Base-by-base conservation (phyloP, 305 asterid species). In the Andrographis paniculata region DNA sequence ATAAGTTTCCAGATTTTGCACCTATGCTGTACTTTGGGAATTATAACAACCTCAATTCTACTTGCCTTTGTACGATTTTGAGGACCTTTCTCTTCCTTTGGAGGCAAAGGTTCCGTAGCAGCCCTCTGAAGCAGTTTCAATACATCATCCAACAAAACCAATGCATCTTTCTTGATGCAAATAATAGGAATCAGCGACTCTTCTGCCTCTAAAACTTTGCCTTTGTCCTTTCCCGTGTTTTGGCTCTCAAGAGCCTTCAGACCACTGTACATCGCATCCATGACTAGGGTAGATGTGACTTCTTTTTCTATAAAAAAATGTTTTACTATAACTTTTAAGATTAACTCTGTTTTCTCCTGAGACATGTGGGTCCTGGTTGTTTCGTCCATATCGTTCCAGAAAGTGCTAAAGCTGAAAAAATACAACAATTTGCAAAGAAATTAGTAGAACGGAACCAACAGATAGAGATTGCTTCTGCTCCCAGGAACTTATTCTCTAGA, bases 1-100 rank as follows among this genome's bases (percentile, higher is more conserved):
- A n/a, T n/a, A n/a, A n/a, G n/a, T n/a, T n/a, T n/a, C n/a, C n/a
- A n/a, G n/a, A n/a, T n/a, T n/a, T n/a, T n/a, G n/a, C n/a, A n/a
- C n/a, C n/a, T n/a, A n/a, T n/a, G n/a, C 36, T 43, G 17, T 11
- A 24, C 30, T 24, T 24, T 8, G 8, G 6, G 8, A 24, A 24
- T 8, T 3, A 4, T 24, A 24, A 24, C 6, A 4, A 24, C 4
- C 30, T 24, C 4, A 8, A 4, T 42, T 15, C 35, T 52, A 22
- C 63, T 65, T 64, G 79, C 97, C 93, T 84, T 87, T 16, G 80
- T 84, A 60, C 93, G 94, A 64, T 92, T 92, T 61, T 92, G 95
- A 50, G 93, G 97, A 50, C 93, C 97, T 73, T 87, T 92, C 60
- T 87, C 99, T 45, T 92, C 94, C 77, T 84, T 87, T 16, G 95